Conservation (phyloP, 768 basidiomycete species). For the Coprinellus micaceus region DNA sequence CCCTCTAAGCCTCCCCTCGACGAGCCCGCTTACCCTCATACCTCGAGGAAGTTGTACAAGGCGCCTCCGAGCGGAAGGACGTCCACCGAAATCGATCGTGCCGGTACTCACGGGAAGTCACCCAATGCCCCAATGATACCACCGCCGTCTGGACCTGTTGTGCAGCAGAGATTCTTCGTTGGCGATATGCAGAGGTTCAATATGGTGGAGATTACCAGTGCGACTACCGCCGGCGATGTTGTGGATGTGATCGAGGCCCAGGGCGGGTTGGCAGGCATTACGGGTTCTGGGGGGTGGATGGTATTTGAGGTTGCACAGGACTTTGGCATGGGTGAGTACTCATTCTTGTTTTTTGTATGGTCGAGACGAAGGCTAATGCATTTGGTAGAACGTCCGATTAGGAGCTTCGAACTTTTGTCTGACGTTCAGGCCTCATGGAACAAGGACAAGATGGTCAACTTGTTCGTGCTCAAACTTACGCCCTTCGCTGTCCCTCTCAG, state of each 20-base stretch:
- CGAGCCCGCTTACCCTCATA: constrained; percentile 7
- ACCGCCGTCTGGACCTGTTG: constrained; percentile 35
- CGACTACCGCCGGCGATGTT: constrained; percentile 72
- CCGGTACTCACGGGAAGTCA: constrained; percentile 6
- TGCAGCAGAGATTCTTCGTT: constrained; percentile 74
- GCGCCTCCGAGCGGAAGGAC: constrained; percentile 17
- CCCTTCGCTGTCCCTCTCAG: constrained; percentile 57
- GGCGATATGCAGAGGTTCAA: constrained; percentile 73
- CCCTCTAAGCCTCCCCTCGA: constrained; percentile 12
- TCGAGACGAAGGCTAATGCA: constrained; percentile 9
- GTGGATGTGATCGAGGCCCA: constrained; percentile 60
- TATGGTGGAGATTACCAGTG: constrained; percentile 63
- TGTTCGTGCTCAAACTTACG: constrained; percentile 76
- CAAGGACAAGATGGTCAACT: constrained; percentile 73
- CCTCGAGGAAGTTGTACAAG: constrained; percentile 16
- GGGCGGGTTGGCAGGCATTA: constrained; percentile 61
- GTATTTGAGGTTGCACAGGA: constrained; percentile 87
- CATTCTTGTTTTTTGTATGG: constrained; percentile 1
- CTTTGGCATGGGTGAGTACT: constrained; percentile 80
- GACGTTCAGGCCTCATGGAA: constrained; percentile 88
- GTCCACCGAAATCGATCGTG: constrained; percentile 13
- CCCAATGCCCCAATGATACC: constrained; percentile 32
- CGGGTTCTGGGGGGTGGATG: constrained; percentile 75
- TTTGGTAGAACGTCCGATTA: constrained; percentile 76
- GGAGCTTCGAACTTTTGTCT: constrained; percentile 79